Evolutionary conservation across 352 stramenopile genomes (phyloP), one percentile per base, ranked within the genome.

Genomic region (Globisporangium carolinianum): DNA sequence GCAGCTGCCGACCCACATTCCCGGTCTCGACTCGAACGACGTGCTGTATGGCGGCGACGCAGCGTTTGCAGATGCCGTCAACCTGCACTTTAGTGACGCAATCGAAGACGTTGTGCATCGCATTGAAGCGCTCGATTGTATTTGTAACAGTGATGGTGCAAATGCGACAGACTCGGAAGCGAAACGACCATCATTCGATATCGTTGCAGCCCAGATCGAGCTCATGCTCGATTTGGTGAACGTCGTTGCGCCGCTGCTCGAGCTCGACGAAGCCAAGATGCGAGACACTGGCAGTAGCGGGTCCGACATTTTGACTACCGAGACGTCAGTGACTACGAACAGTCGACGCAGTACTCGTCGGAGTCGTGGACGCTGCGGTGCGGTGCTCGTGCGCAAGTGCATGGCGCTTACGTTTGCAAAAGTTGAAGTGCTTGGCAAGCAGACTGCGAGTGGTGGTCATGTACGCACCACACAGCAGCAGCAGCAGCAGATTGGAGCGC

Each of bases 21-120:
- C 63, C 15, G 67, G 81, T 12, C 72, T 95, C 14, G 83, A 94
- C 38, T 86, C 73, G n/a, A 97, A 96, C 54, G 83, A 96, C 55
- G 76, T 86, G 4, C 63, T 97, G 0, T 96, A 95, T 51, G 80
- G 76, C 36, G 83, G 81, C 0, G 69, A 87, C 17, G 63, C 69
- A 9, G 53, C 43, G 7, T 94, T 94, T 60, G 53, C 65, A 4
- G 59, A 75, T 1, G 68, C 84, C 39, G 73, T 92, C 7, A 57
- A 87, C 17, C 11, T 32, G 6, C 53, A 67, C 3, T 87, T 91
- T 43, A 79, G 71, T 12, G 63, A 61, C 3, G 72, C 65, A 6
- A 54, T 92, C n/a, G 75, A 87, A 7, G 69, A 83, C 53, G 58
- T 79, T 32, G 62, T 74, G 8, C 63, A 63, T 32, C 72, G 74